Evolutionary conservation across 176 grass and related monocot species (phyloP).

Genomic region (Musa itinerans): DNA sequence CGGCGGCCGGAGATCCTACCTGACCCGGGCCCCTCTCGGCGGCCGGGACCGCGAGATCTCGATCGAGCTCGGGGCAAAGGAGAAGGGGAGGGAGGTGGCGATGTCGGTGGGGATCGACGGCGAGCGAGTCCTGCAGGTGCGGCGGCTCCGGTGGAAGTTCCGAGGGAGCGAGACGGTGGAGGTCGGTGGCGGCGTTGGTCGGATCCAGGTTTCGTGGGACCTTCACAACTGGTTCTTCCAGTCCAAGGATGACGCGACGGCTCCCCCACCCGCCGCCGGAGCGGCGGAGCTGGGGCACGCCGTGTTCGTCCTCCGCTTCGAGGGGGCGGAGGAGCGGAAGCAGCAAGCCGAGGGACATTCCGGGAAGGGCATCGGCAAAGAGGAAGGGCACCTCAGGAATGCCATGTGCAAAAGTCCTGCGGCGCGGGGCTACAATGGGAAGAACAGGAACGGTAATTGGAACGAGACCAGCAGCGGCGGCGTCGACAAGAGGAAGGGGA

Average conservation of each 20-base stretch:
- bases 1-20: conserved; percentile 13
- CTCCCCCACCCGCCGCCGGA: not conserved
- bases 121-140: conserved; percentile 15
- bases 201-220: conserved; percentile 16
- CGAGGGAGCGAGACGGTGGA: conserved; percentile 15
- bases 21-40: conserved; percentile 3
- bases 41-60: conserved; percentile 11
- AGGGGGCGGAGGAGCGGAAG: not conserved
- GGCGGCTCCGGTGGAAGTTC: conserved; percentile 21
- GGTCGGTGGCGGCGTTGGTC: not conserved
- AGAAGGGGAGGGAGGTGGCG: conserved; percentile 16
- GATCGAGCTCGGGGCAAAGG: conserved; percentile 21
- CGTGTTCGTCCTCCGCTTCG: conserved; percentile 19
- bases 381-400: conserved; percentile 19
- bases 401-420: not conserved
- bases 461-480: conserved; percentile 14
- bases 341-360: not conserved
- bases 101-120: conserved; percentile 18
- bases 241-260: not conserved
- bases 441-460: not conserved
- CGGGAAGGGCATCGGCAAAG: conserved; percentile 3
- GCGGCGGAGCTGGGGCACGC: conserved; percentile 9
- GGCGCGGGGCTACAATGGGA: not conserved
- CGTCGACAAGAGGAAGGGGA: conserved; percentile 28
- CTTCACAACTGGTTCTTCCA: conserved; percentile 23